These are phyloP conservation scores for Phytomonas francai DNA, from an alignment of 208 protist species.

Conservation along the genomic window DNA sequence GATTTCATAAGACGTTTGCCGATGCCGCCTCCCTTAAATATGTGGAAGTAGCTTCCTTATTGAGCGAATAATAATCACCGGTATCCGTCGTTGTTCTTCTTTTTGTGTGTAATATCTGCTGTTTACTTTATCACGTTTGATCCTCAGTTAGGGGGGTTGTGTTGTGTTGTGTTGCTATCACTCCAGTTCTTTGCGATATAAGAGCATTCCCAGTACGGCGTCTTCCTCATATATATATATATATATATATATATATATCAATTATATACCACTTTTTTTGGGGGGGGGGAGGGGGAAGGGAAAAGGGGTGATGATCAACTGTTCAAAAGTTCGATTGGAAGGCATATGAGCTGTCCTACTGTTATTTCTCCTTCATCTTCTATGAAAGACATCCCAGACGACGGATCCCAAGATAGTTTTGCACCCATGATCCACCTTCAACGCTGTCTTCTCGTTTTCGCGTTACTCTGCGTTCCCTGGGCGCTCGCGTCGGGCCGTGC, in stretches of 20 bases:
- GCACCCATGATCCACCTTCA: background rate
- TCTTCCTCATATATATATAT: background rate
- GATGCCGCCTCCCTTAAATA: slow-evolving; percentile 21
- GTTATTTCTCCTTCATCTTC: background rate
- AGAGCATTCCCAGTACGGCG: background rate
- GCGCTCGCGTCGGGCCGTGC: slow-evolving; percentile 13
- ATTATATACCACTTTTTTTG: background rate
- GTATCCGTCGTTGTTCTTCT: background rate
- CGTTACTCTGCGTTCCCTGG: slow-evolving; percentile 10
- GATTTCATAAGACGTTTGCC: slow-evolving; percentile 28
- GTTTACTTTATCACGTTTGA: background rate
- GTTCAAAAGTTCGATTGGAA: background rate
- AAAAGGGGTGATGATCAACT: background rate
- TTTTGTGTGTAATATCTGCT: background rate
- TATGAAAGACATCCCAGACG: background rate
- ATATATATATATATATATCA: background rate
- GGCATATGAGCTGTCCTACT: background rate
- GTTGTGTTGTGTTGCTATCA: background rate
- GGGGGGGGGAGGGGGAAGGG: too few species aligned
- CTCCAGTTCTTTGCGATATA: background rate
- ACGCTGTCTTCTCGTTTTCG: background rate
- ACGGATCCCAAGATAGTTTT: background rate
- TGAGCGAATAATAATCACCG: background rate
- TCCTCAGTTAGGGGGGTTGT: background rate
- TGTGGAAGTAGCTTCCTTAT: slow-evolving; percentile 23